phyloP scores from a whole-genome alignment of 768 basidiomycete species.

The Pisolithus microcarpus region DNA sequence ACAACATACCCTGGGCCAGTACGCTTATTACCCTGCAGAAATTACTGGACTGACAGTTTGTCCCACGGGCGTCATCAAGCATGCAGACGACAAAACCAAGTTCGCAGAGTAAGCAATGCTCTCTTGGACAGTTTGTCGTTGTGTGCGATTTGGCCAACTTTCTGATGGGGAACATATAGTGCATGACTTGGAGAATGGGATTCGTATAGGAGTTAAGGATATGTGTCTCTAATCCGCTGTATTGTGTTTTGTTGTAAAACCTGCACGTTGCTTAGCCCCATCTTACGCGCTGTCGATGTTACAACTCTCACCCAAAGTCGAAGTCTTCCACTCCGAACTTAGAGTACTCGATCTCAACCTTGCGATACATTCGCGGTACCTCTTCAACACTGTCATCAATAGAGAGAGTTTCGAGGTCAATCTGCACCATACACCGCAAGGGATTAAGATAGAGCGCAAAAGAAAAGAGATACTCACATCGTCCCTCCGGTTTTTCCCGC shows the following conservation, averaged over 20 bases:
- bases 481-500: slow-evolving; percentile 53
- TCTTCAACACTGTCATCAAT: slow-evolving; percentile 49
- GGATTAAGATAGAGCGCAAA: neutral
- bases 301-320: slow-evolving; percentile 74
- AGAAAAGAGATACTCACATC: slow-evolving; percentile 33
- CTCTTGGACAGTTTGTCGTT: slow-evolving; percentile 76
- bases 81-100: slow-evolving; percentile 90
- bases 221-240: slow-evolving; percentile 92
- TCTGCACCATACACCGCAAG: slow-evolving; percentile 23
- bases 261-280: slow-evolving; percentile 31
- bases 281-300: neutral
- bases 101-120: slow-evolving; percentile 93
- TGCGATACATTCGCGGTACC: slow-evolving; percentile 77
- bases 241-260: slow-evolving; percentile 88
- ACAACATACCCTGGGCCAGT: slow-evolving; percentile 66
- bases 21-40: slow-evolving; percentile 92
- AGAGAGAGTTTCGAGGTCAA: slow-evolving; percentile 46
- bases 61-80: slow-evolving; percentile 91
- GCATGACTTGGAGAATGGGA: slow-evolving; percentile 80
- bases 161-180: slow-evolving; percentile 74
- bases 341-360: slow-evolving; percentile 96
- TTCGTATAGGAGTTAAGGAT: slow-evolving; percentile 98
- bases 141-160: slow-evolving; percentile 86
- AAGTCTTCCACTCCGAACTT: slow-evolving; percentile 99
- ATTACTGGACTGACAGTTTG: slow-evolving; percentile 94